Percentiles rank a stretch among this genome's conserved stretches.
Conservation (phyloP, 2,329 filamentous ascomycete species). For the Corinectria fuckeliana region DNA sequence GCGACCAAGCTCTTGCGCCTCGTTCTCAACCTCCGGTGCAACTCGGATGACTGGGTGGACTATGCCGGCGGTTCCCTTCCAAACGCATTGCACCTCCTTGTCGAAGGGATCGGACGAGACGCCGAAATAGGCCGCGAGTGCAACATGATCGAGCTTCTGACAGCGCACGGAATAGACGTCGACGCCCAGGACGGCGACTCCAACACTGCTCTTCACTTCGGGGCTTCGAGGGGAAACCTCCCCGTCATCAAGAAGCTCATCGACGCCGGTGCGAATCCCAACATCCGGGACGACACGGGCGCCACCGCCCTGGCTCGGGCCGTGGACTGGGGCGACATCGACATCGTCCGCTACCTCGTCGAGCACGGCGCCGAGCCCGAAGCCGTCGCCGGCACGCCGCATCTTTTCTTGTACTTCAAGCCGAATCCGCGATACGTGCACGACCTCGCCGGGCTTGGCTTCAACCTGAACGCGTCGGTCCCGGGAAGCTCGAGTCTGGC, state of each 20-base stretch:
- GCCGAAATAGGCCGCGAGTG: neutral
- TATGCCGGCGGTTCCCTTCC: neutral
- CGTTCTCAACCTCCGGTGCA: conserved; percentile 21
- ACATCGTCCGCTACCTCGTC: conserved; percentile 14
- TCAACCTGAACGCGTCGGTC: conserved; percentile 14
- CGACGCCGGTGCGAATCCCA: conserved; percentile 27
- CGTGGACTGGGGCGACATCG: neutral
- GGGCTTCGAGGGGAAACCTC: neutral
- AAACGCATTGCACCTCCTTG: conserved; percentile 26
- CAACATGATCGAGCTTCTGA: conserved; percentile 18
- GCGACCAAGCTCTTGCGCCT: conserved; percentile 16
- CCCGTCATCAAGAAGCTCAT: conserved; percentile 18
- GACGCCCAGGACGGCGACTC: conserved; percentile 20
- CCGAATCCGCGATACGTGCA: neutral
- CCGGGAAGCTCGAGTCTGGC: conserved; percentile 4
- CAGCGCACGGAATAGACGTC: conserved; percentile 24
- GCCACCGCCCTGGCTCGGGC: conserved; percentile 17
- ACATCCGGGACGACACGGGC: conserved; percentile 16
- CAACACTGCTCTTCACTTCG: conserved; percentile 25
- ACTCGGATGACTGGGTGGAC: neutral
- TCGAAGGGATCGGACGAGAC: neutral
- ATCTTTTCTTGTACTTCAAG: neutral
- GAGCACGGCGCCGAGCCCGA: conserved; percentile 19
- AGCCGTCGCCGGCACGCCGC: conserved; percentile 7
- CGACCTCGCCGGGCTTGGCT: conserved; percentile 18